A percentile compares a stretch with the other conserved stretches of the same genome.
These are phyloP conservation scores for Grigorovia jiainica DNA, from an alignment of 805 yeast species.

Conservation along the genomic window DNA sequence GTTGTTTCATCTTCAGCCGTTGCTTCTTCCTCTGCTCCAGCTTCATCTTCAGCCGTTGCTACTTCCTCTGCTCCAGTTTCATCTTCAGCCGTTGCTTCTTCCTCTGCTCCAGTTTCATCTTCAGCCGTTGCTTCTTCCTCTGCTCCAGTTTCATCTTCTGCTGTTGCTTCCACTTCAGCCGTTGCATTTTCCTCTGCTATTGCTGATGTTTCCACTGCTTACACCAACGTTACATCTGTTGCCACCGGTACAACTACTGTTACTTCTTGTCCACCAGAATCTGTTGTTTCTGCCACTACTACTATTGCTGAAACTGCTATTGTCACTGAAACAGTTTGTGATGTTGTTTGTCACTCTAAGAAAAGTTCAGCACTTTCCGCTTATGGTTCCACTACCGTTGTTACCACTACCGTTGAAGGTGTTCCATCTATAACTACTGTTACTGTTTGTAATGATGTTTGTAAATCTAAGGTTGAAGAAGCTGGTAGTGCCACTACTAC, in stretches of 20 bases:
- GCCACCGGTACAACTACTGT: conserved; percentile 2
- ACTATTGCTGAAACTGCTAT: neutral
- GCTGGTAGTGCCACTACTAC: conserved; percentile 4
- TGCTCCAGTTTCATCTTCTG: conserved; percentile 8
- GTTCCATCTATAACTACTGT: conserved; percentile 3
- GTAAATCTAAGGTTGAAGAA: conserved; percentile 7
- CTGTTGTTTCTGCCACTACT: conserved; percentile 2
- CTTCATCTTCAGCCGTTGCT: neutral
- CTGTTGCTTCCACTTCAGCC: conserved; percentile 27
- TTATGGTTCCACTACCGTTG: conserved; percentile 2
- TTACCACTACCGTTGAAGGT: neutral
- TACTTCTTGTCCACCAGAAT: conserved; percentile 3
- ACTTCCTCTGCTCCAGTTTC: neutral
- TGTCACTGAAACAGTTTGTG: neutral
- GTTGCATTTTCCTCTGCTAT: conserved; percentile 5
- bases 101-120: conserved; percentile 12
- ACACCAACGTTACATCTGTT: neutral
- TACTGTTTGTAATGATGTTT: conserved; percentile 11
- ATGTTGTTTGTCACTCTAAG: neutral
- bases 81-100: conserved; percentile 8
- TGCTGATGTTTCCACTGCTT: neutral
- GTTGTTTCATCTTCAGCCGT: conserved; percentile 1
- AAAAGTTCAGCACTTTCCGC: neutral
- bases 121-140: neutral
- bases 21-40: conserved; percentile 1